Conservation (phyloP, 371 early-diverging fungal species). For the Lichtheimia ramosa region DNA sequence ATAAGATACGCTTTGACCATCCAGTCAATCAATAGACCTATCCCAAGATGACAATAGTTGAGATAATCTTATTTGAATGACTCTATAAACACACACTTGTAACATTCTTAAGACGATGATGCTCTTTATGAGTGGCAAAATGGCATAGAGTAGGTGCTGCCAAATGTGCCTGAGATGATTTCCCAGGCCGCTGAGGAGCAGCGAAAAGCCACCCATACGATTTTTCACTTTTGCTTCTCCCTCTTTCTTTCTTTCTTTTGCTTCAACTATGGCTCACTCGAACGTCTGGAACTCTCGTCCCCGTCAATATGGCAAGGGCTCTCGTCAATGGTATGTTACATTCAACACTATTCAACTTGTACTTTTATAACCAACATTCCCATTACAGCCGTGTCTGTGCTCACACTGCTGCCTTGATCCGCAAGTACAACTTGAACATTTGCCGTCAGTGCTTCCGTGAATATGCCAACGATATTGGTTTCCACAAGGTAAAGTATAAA, state of each 20-base stretch:
- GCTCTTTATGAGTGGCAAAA: too few relatives aligned
- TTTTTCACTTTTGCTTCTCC: neutral
- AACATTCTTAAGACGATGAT: too few relatives aligned
- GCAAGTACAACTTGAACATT: slow-evolving; percentile 98
- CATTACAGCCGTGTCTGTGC: slow-evolving; percentile 91
- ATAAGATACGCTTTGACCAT: too few relatives aligned
- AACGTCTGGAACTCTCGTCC: slow-evolving; percentile 97
- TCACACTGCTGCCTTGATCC: slow-evolving; percentile 99
- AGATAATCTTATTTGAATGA: too few relatives aligned
- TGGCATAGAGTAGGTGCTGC: too few relatives aligned
- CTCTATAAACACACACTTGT: too few relatives aligned
- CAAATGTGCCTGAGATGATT: too few relatives aligned
- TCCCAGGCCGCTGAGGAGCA: too few relatives aligned
- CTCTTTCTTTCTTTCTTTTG: slow-evolving; percentile 8
- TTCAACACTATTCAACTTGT: neutral
- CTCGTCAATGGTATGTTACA: slow-evolving; percentile 88
- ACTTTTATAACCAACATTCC: too few relatives aligned
- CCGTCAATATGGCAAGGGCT: slow-evolving; percentile 96
- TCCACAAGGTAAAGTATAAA: slow-evolving; percentile 81
- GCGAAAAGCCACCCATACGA: slow-evolving; percentile 1
- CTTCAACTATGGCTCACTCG: slow-evolving; percentile 89
- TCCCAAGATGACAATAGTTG: too few relatives aligned
- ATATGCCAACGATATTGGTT: slow-evolving; percentile 98
- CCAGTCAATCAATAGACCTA: too few relatives aligned
- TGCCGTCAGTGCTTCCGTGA: slow-evolving; percentile 99